Base-by-base conservation (phyloP, 768 basidiomycete genomes). In the Harrya chromipes region DNA sequence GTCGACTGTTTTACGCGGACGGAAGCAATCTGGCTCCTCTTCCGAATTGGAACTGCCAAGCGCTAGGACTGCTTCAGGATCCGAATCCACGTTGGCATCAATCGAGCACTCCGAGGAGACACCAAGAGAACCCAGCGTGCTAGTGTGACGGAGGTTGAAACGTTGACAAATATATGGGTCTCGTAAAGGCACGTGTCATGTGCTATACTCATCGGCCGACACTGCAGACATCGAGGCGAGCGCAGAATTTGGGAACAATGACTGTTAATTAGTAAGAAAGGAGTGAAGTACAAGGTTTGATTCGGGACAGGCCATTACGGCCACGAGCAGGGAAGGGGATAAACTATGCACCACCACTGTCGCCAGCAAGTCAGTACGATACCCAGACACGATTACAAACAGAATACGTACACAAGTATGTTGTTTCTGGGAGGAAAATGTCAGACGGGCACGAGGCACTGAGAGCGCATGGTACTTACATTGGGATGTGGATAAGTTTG, bases 401-500 rank as follows among this genome's bases (percentile, higher is more conserved):
- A 46, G 31, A 21, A 24, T 41, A 91, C 94, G 63, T 81, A 97
- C 94, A 97, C 94, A 55, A 97, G 82, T 61, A 97, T 97, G 69
- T 97, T 95, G 75, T 95, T 97, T 81, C 93, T 95, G 62, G 13
- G 49, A 47, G 26, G 27, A 1, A 20, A 7, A 42, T 57, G 59
- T 64, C 45, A 59, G 53, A 48, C 42, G 9, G 8, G 47, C 39
- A 39, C 12, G 43, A 43, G n/a, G 19, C 16, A 40, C 14, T 27
- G 27, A 37, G 26, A 35, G 43, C 34, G 46, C 34, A 46, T 16
- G 50, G 33, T 26, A 83, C 94, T 74, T 59, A 95, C 94, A 97
- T 95, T 61, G 94, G 94, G 71, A 95, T 97, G 72, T 97, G 94
- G 61, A 98, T 94, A 57, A 97, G 84, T 72, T 97, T 97, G 58